Conservation (phyloP, 179 eudicot genomes). For the Carnegiea gigantea region DNA sequence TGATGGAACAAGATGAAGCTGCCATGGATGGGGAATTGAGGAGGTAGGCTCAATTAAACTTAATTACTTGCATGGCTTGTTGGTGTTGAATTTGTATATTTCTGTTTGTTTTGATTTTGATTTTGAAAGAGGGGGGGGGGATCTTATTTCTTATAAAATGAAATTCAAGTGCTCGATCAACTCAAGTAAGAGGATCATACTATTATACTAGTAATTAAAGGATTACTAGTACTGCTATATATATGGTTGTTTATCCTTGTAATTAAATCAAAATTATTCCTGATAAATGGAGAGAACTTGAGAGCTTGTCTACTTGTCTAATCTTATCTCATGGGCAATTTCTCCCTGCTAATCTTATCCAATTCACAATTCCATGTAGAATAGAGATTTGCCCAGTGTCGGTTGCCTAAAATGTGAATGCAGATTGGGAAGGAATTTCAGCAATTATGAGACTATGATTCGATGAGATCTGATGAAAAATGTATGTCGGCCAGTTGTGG, state of each 20-base stretch:
- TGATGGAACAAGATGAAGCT: background rate
- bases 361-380: background rate
- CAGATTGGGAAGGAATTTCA: background rate
- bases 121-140: background rate
- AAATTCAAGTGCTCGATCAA: background rate
- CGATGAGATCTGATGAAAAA: background rate
- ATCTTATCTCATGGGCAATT: too few relatives aligned
- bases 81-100: constrained; percentile 9
- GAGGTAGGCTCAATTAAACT: constrained; percentile 8
- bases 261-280: constrained; percentile 3
- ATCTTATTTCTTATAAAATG: background rate
- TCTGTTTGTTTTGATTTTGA: background rate
- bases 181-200: background rate
- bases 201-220: background rate
- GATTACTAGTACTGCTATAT: background rate
- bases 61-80: background rate
- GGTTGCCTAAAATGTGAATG: background rate
- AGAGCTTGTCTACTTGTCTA: too few relatives aligned
- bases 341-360: too few relatives aligned
- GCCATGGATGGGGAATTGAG: background rate
- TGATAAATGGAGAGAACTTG: constrained; percentile 4
- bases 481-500: background rate
- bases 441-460: background rate
- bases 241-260: constrained; percentile 3
- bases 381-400: background rate